Evolutionary conservation across 2,329 filamentous ascomycete species (phyloP).

Genomic region (Atkinsonella hypoxylon): DNA sequence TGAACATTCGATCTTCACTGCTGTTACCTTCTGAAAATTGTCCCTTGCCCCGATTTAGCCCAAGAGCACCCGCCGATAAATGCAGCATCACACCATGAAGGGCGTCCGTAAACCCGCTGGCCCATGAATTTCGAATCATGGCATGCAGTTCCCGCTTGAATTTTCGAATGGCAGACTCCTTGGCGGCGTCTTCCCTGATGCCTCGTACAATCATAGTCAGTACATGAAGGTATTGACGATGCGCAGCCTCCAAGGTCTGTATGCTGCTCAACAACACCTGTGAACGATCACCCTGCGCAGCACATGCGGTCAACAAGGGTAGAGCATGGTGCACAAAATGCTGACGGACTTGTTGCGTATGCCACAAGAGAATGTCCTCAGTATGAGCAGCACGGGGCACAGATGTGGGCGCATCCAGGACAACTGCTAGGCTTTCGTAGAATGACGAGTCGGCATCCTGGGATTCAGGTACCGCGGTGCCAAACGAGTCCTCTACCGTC

Average conservation of each 20-base stretch:
- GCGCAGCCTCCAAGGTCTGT: constrained; percentile 45
- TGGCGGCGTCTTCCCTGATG: constrained; percentile 26
- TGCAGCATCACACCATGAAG: constrained; percentile 42
- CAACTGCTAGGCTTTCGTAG: constrained; percentile 37
- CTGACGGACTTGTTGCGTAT: constrained; percentile 46
- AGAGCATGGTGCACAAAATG: constrained; percentile 50
- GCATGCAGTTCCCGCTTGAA: constrained; percentile 53
- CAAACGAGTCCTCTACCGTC: constrained; percentile 42
- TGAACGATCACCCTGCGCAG: constrained; percentile 27
- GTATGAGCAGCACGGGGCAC: constrained; percentile 39
- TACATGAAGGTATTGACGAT: constrained; percentile 45
- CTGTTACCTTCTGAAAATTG: constrained; percentile 3
- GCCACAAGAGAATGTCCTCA: constrained; percentile 47
- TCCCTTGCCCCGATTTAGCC: constrained; percentile 6
- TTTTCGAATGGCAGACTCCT: constrained; percentile 28
- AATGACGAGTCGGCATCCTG: constrained; percentile 34
- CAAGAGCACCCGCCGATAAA: constrained; percentile 39
- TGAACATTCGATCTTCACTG: constrained; percentile 16
- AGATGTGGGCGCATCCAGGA: constrained; percentile 34
- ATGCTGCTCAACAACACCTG: constrained; percentile 41
- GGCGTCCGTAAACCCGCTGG: constrained; percentile 38
- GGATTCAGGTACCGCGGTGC: constrained; percentile 30
- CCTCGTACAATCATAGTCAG: constrained; percentile 39
- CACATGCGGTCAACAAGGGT: constrained; percentile 39
- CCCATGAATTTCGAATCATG: constrained; percentile 51